phyloP scores from a whole-genome alignment of 2,329 filamentous ascomycete species.

The Aureobasidium sp. region DNA sequence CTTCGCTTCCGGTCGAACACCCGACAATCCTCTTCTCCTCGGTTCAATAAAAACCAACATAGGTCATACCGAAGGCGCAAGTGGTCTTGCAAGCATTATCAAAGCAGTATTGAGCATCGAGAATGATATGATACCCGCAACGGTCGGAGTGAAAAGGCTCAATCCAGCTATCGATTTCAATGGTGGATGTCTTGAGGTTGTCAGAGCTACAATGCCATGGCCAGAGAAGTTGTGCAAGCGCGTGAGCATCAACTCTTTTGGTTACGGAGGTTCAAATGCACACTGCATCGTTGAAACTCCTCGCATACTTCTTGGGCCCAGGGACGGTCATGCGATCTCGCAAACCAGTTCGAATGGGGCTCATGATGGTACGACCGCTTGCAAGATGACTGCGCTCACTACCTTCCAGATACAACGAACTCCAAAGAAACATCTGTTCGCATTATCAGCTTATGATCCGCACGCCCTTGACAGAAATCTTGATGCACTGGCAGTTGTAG shows the following conservation, averaged over 20 bases:
- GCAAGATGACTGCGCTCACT: too few species aligned
- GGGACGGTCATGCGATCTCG: background rate
- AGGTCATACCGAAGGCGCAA: conserved; percentile 44
- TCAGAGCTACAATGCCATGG: background rate
- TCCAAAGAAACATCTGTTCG: background rate
- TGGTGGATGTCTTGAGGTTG: background rate
- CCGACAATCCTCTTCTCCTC: conserved; percentile 13
- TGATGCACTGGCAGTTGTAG: background rate
- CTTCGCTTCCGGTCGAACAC: background rate
- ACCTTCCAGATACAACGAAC: background rate
- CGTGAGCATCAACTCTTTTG: conserved; percentile 19
- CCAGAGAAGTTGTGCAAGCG: background rate
- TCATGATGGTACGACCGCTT: too few species aligned
- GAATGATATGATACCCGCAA: conserved; percentile 20
- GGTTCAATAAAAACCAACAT: conserved; percentile 26
- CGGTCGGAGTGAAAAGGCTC: background rate
- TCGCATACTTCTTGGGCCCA: background rate
- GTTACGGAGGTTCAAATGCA: conserved; percentile 21
- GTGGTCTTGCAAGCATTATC: conserved; percentile 33
- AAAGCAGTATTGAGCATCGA: conserved; percentile 24
- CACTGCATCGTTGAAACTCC: conserved; percentile 15
- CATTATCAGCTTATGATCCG: background rate
- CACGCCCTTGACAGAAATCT: background rate
- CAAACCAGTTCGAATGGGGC: background rate
- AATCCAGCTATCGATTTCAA: background rate